phyloP scores from a whole-genome alignment of 2,329 filamentous ascomycete genomes.

The Alternaria metachromatica region DNA sequence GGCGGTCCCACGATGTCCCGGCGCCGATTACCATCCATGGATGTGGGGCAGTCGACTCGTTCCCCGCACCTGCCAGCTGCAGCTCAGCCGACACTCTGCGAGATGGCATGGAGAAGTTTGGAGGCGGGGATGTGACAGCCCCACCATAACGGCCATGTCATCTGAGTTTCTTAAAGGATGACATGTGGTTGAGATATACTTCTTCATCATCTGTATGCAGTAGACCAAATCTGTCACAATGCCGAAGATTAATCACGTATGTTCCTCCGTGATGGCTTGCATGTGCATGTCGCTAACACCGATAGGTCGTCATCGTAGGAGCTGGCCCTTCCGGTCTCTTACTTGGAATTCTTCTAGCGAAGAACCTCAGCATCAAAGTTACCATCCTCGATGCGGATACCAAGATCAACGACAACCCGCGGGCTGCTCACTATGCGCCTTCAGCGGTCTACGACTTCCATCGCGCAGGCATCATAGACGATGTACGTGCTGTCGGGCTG shows the following conservation, averaged over 20 bases:
- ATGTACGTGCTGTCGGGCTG: slow-evolving; percentile 54
- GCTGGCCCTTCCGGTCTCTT: slow-evolving; percentile 45
- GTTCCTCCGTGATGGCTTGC: background rate
- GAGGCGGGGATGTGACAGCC: slow-evolving; percentile 17
- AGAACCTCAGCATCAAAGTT: slow-evolving; percentile 58
- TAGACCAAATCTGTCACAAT: slow-evolving; percentile 18
- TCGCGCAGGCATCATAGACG: slow-evolving; percentile 66
- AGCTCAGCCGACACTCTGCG: slow-evolving; percentile 1
- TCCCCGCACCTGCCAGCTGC: slow-evolving; percentile 25
- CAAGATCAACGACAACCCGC: slow-evolving; percentile 64
- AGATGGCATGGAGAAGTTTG: slow-evolving; percentile 16
- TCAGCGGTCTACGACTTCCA: slow-evolving; percentile 64
- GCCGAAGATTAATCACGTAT: slow-evolving; percentile 43
- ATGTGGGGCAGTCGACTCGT: slow-evolving; percentile 23
- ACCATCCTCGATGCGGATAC: slow-evolving; percentile 63
- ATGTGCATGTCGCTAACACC: slow-evolving; percentile 8
- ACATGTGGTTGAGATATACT: slow-evolving; percentile 5
- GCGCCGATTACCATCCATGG: slow-evolving; percentile 1
- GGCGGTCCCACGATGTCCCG: slow-evolving; percentile 14
- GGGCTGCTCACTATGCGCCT: slow-evolving; percentile 67
- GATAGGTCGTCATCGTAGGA: slow-evolving; percentile 40
- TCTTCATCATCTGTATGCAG: slow-evolving; percentile 7
- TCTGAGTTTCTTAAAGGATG: slow-evolving; percentile 5
- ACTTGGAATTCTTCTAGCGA: slow-evolving; percentile 58
- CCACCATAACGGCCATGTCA: slow-evolving; percentile 18